These are phyloP conservation scores for Plasmodium vivax DNA, from an alignment of 169 alveolate genomes.

Conservation along the genomic window DNA sequence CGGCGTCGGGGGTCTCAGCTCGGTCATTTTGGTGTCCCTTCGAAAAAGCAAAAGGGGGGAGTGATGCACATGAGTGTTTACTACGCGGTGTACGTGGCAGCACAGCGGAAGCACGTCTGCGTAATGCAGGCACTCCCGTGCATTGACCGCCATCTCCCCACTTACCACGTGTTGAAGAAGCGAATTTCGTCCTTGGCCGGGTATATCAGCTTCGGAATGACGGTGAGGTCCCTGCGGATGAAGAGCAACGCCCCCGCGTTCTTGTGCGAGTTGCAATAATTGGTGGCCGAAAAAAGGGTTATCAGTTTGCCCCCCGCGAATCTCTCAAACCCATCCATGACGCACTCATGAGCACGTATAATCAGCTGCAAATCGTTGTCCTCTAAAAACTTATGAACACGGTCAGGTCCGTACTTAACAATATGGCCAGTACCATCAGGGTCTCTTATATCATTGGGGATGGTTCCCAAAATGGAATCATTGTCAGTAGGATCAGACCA, in stretches of 20 bases:
- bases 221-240: conserved; percentile 95
- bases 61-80: background rate
- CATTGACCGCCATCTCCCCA: background rate
- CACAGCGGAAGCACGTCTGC: background rate
- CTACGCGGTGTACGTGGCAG: background rate
- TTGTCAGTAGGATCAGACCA: conserved; percentile 99
- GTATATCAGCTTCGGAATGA: conserved; percentile 98
- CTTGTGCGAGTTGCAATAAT: conserved; percentile 99
- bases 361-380: conserved; percentile 87
- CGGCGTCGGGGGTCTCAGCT: conserved; percentile 87
- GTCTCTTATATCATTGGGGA: conserved; percentile 98
- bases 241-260: conserved; percentile 99
- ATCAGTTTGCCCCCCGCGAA: conserved; percentile 99
- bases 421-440: conserved; percentile 99
- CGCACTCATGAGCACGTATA: conserved; percentile 99
- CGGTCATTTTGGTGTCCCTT: conserved; percentile 88
- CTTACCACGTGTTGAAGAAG: conserved; percentile 74
- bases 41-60: conserved; percentile 7
- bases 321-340: conserved; percentile 99
- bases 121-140: background rate
- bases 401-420: conserved; percentile 97
- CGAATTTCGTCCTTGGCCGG: conserved; percentile 91
- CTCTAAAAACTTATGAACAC: conserved; percentile 92
- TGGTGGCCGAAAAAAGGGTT: conserved; percentile 99
- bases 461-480: conserved; percentile 97